phyloP scores from a whole-genome alignment of 306 rosid species.

The Prinsepia uniflora region DNA sequence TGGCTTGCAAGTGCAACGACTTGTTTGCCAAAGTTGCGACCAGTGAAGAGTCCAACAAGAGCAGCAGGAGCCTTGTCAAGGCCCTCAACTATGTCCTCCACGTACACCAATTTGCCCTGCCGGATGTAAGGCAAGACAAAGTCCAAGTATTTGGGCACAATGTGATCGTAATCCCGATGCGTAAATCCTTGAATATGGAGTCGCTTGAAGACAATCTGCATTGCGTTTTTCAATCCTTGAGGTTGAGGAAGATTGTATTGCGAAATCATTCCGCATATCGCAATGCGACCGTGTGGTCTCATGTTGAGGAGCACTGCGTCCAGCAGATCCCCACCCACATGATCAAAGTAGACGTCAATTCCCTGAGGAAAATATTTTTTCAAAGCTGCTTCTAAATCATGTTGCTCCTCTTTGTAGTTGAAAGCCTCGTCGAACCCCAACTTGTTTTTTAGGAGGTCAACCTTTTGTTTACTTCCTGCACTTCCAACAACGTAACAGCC shows the following conservation, averaged over 20 bases:
- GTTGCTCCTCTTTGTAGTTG: constrained; percentile 36
- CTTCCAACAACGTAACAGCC: constrained; percentile 68
- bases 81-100: constrained; percentile 38
- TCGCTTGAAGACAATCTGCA: constrained; percentile 25
- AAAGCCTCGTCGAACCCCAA: constrained; percentile 29
- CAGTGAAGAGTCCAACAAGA: constrained; percentile 29
- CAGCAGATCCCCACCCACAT: constrained; percentile 34
- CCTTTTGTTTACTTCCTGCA: constrained; percentile 43
- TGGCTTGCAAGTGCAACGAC: constrained; percentile 18
- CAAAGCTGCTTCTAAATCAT: constrained; percentile 20
- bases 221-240: constrained; percentile 41
- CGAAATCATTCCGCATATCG: background rate
- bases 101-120: constrained; percentile 40
- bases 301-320: constrained; percentile 33
- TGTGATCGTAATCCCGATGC: constrained; percentile 43
- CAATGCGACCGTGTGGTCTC: constrained; percentile 17
- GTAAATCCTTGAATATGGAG: constrained; percentile 46
- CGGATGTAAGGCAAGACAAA: constrained; percentile 45
- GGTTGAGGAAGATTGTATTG: constrained; percentile 48
- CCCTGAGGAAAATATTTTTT: constrained; percentile 25
- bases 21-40: constrained; percentile 38
- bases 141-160: constrained; percentile 52
- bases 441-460: constrained; percentile 24
- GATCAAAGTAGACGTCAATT: constrained; percentile 23
- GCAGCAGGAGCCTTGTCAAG: constrained; percentile 33